These are phyloP conservation scores for Dipteronia sinensis DNA, from an alignment of 345 rosid genomes.

Conservation along the genomic window DNA sequence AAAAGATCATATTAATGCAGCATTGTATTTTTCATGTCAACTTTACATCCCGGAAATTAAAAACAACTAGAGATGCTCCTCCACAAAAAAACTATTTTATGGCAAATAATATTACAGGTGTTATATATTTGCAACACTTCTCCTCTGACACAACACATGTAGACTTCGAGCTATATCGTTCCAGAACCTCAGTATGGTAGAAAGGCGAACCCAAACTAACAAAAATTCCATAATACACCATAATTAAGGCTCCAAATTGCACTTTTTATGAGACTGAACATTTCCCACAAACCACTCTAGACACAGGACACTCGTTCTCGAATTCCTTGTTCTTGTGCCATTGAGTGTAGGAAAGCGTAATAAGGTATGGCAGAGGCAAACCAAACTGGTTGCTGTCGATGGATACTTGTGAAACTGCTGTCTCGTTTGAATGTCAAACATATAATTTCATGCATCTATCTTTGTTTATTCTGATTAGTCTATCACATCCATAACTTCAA, in stretches of 20 bases:
- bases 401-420: neutral
- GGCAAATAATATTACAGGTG: neutral
- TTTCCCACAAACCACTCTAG: neutral
- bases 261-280: neutral
- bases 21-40: neutral
- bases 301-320: neutral
- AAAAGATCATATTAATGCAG: neutral
- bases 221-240: neutral
- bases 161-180: neutral
- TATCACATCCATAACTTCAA: slow-evolving; percentile 96
- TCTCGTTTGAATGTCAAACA: neutral
- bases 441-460: too few species aligned
- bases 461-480: neutral
- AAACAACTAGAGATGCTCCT: neutral
- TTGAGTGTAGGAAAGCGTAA: neutral
- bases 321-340: neutral
- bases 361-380: neutral
- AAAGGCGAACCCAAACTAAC: neutral
- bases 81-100: neutral
- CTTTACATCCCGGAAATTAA: too few species aligned
- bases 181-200: neutral
- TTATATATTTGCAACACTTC: neutral
- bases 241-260: neutral
- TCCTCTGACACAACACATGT: neutral
- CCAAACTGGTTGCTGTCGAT: neutral